Base-by-base conservation (phyloP, 2,329 filamentous ascomycete genomes). In the Sphaerulina populicola region DNA sequence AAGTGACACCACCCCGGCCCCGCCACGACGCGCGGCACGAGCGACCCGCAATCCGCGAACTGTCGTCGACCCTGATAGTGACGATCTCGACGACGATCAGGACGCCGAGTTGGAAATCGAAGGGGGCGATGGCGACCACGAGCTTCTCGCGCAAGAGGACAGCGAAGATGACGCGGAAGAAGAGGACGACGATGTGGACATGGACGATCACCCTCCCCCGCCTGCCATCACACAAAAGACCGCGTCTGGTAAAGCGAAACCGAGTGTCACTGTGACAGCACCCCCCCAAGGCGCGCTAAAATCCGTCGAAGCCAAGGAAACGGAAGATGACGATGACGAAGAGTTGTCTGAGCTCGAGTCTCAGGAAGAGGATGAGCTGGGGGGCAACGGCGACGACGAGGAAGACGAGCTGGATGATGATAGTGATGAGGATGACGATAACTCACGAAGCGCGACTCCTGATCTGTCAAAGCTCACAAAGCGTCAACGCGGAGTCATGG, bases 391-490 rank as follows among this genome's bases (percentile, higher is more conserved):
- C 35, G 73, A 67, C 9, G 69, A 69, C 37, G 60, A 65, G 29
- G 62, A 65, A 43, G 62, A 64, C 7, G 69, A 70, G 15, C 65
- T 67, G 9, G 68, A 74, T 48, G 66, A 70, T n/a, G 71, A 69
- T 14, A 67, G 68, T 7, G 64, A 66, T 15, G 76, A 77, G 9
- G 77, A 78, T 60, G 72, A 76, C 21, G 71, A 69, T 40, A 71
- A 74, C 43, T 80, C 77, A 49, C 70, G 78, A 55, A 73, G 71
- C 43, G 77, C 76, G 37, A 82, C 81, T 0, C 80, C 81, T 3
- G 82, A 86, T 62, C 68, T 80, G 21, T 80, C 71, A 65, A 83
- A 82, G 63, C 72, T 86, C 68, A 88, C 84, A 12, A 80, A 83
- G 61, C 73, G 84, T 45, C 84, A 88, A 68, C 72, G 82, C 49